Base-by-base conservation (phyloP, 75 land plant species). In the Pinus albicaulis region DNA sequence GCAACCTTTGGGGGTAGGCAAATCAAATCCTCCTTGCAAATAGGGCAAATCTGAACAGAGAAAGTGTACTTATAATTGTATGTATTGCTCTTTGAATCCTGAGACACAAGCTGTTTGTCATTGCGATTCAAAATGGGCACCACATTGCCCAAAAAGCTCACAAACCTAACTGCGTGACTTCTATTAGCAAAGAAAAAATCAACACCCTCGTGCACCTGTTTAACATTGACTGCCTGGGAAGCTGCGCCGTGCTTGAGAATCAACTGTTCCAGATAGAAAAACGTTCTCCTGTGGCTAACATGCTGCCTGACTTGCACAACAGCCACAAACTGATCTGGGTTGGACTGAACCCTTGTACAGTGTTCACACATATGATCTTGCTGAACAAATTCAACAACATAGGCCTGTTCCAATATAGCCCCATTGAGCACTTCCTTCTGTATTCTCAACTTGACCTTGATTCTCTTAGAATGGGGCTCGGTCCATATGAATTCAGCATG, bases 81-180 rank as follows among this genome's bases (percentile, higher is more conserved):
- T 12, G 63, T 82, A 66, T 86, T 92, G 80, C 84, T 89, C 86
- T 95, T 92, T 0, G 80, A n/a, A 82, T 90, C 93, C 55, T 92
- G 95, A 2, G 93, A 91, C n/a, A 93, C 93, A 3, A 89, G 90
- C 76, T 92, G 87, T 69, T 90, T 92, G 70, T 92, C 95, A 74
- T 80, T 41, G 20, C 89, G 59, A 52, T 68, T 82, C 76, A 58
- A 72, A 13, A 84, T 78, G 5, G 93, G 96, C 41, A 82, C 86
- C 20, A 87, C 87, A 56, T 71, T 73, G 14, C 82, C 81, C 15
- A 93, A 20, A 66, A 93, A 91, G 20, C 86, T 91, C 19, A 87
- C 83, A 66, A 93, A 87, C 71, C 84, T 91, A 48, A 80, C 68
- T 4, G 82, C 96, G 81, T 93, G 93, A 76, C 89, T 90, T 66